Conservation (phyloP, 208 protist genomes). For the Leishmania tarentolae region DNA sequence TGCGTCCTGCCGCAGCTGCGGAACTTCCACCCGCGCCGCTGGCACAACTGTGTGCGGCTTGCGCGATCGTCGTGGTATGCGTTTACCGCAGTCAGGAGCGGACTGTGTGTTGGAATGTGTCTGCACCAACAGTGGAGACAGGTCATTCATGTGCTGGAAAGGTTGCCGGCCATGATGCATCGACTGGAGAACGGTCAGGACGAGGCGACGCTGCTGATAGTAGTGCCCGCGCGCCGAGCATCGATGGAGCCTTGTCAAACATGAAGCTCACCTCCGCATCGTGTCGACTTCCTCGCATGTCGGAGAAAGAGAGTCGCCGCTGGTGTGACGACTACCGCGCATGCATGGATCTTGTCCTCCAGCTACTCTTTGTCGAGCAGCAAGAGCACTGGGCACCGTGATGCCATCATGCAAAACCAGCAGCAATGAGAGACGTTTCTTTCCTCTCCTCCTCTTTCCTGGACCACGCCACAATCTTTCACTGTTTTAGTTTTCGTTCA, state of each 20-base stretch:
- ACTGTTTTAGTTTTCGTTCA: background rate
- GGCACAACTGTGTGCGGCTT: slow-evolving; percentile 4
- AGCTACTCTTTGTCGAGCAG: slow-evolving; percentile 28
- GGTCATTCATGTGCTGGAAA: background rate
- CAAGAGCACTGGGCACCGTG: background rate
- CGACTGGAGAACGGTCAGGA: background rate
- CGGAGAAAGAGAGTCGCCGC: background rate
- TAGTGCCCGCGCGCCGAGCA: background rate
- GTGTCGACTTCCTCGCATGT: slow-evolving; percentile 9
- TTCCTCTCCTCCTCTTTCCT: background rate
- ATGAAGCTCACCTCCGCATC: background rate
- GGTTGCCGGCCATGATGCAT: background rate
- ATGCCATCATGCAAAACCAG: background rate
- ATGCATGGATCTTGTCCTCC: slow-evolving; percentile 26
- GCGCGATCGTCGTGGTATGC: slow-evolving; percentile 15
- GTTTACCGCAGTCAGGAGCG: slow-evolving; percentile 10
- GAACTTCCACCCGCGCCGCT: background rate
- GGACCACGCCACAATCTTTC: background rate
- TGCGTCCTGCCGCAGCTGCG: background rate
- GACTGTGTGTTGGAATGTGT: slow-evolving; percentile 5
- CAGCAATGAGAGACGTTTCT: background rate
- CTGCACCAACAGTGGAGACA: background rate
- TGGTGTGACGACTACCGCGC: background rate
- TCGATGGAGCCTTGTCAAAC: background rate
- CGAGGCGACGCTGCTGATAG: background rate